Conservation (phyloP, 140 eudicot species). For the Oenanthe javanica region DNA sequence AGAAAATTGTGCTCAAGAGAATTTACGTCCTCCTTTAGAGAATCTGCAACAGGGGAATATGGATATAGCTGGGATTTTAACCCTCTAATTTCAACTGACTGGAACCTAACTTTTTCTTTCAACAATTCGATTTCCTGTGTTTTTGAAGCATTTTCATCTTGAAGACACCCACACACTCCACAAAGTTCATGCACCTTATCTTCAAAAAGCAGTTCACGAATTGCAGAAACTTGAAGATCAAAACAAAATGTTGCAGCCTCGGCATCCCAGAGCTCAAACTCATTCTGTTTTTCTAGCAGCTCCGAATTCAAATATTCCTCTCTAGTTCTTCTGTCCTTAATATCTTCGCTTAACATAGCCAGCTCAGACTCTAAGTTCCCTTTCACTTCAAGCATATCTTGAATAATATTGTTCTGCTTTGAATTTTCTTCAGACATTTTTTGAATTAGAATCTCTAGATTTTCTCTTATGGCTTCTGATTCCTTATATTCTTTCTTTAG, state of each 20-base stretch:
- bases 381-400: constrained; percentile 37
- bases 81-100: constrained; percentile 55
- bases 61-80: constrained; percentile 50
- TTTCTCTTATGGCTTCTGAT: constrained; percentile 21
- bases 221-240: constrained; percentile 77
- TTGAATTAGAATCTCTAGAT: constrained; percentile 23
- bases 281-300: constrained; percentile 60
- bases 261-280: constrained; percentile 89
- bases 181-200: constrained; percentile 66
- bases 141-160: constrained; percentile 45
- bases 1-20: constrained; percentile 51
- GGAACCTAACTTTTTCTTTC: constrained; percentile 36
- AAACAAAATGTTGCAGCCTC: constrained; percentile 84
- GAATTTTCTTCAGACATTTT: constrained; percentile 25
- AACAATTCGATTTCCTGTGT: constrained; percentile 52
- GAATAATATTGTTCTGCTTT: constrained; percentile 32
- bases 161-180: constrained; percentile 58
- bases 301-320: constrained; percentile 55
- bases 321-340: constrained; percentile 40
- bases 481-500: constrained; percentile 28
- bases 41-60: constrained; percentile 44
- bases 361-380: constrained; percentile 46
- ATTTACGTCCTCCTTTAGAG: constrained; percentile 47
- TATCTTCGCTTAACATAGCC: constrained; percentile 48
- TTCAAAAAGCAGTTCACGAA: constrained; percentile 65